Conservation (phyloP, 139 green algal species). For the Pleodorina starrii region DNA sequence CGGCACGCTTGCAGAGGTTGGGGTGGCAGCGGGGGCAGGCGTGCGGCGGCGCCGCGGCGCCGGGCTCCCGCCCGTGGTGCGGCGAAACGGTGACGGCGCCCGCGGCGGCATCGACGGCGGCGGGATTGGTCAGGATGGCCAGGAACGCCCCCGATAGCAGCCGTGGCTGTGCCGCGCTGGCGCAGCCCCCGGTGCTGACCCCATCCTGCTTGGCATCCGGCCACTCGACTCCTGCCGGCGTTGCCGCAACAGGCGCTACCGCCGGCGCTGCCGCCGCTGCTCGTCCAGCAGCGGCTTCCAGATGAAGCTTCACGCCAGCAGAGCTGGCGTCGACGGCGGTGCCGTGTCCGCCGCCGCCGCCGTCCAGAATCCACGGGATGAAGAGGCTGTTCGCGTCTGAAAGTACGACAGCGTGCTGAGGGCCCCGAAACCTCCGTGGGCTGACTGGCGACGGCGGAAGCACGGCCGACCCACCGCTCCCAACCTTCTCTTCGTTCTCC, state of each 20-base stretch:
- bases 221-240: no score
- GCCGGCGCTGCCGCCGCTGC: no score
- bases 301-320: not conserved
- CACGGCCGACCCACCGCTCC: no score
- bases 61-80: not conserved
- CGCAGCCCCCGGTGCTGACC: not conserved
- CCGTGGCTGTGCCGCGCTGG: not conserved
- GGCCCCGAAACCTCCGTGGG: not conserved
- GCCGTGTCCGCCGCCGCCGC: not conserved
- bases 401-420: constrained; percentile 51
- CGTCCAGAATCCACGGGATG: constrained; percentile 63
- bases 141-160: constrained; percentile 31
- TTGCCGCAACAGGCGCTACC: not conserved
- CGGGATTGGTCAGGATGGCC: constrained; percentile 58
- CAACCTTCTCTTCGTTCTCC: not conserved
- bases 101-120: not conserved
- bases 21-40: constrained; percentile 44
- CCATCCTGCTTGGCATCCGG: no score
- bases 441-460: not conserved
- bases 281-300: no score
- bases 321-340: not conserved
- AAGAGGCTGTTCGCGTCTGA: constrained; percentile 65
- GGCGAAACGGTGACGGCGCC: not conserved
- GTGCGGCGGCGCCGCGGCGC: constrained; percentile 45
- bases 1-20: constrained; percentile 64